Evolutionary conservation across 192 early-diverging fungal species (phyloP).

Genomic region (Coemansia sp.): DNA sequence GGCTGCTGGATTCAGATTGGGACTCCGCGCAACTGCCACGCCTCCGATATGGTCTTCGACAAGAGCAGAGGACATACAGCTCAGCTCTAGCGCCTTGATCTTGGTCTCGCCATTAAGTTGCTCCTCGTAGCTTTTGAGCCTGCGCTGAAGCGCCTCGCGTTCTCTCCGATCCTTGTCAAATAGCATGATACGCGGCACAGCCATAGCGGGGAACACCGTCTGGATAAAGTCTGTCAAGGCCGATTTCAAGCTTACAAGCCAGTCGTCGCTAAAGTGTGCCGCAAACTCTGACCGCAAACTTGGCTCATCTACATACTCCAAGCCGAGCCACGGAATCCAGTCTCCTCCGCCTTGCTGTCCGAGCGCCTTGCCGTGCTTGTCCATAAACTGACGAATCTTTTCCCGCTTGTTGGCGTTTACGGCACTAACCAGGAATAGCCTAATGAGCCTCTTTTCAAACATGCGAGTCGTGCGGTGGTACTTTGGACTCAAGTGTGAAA

Average conservation of each 20-base stretch:
- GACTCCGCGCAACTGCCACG: slow-evolving; percentile 19
- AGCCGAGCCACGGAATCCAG: slow-evolving; percentile 58
- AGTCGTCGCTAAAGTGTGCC: slow-evolving; percentile 51
- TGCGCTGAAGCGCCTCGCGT: slow-evolving; percentile 32
- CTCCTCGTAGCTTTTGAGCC: slow-evolving; percentile 38
- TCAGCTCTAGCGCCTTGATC: slow-evolving; percentile 31
- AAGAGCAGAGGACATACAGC: slow-evolving; percentile 18
- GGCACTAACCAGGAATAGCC: slow-evolving; percentile 53
- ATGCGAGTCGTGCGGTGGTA: slow-evolving; percentile 55
- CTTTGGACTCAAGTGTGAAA: slow-evolving; percentile 58
- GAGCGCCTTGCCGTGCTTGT: slow-evolving; percentile 35
- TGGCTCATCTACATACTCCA: slow-evolving; percentile 52
- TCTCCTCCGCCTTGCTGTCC: slow-evolving; percentile 56
- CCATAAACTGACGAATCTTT: slow-evolving; percentile 41
- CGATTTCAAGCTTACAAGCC: slow-evolving; percentile 35
- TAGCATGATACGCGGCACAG: slow-evolving; percentile 55
- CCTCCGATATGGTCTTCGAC: slow-evolving; percentile 55
- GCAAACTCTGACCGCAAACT: slow-evolving; percentile 46
- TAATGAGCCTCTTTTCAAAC: slow-evolving; percentile 57
- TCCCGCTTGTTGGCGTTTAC: slow-evolving; percentile 19
- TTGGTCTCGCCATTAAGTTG: slow-evolving; percentile 42
- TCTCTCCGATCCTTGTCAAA: slow-evolving; percentile 53
- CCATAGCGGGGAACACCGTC: slow-evolving; percentile 56
- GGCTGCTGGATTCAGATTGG: slow-evolving; percentile 11
- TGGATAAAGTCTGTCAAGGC: slow-evolving; percentile 53